A percentile compares a stretch with the other conserved stretches of the same genome.
These are phyloP conservation scores for Rhododendron mucronatum DNA, from an alignment of 148 eudicot species.

Conservation along the genomic window DNA sequence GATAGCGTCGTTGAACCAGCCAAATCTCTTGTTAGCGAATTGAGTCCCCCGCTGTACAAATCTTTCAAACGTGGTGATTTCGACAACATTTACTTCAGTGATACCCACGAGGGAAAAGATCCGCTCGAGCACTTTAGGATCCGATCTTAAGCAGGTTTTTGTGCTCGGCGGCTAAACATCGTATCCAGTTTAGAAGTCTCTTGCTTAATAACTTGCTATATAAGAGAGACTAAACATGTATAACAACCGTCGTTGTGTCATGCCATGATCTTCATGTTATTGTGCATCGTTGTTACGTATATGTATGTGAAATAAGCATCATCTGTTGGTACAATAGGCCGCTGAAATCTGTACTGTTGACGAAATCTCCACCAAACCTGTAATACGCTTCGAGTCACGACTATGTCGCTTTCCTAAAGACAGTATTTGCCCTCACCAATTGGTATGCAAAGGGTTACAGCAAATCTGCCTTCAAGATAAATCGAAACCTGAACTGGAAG, in stretches of 20 bases:
- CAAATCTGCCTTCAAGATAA: no score
- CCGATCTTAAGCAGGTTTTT: background rate
- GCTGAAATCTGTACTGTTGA: no score
- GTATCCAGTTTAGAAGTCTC: background rate
- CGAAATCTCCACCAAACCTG: no score
- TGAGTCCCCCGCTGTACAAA: background rate
- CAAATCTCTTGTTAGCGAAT: background rate
- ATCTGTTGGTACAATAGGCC: no score
- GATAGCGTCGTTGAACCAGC: background rate
- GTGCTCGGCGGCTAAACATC: background rate
- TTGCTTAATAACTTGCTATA: background rate
- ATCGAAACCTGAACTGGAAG: no score
- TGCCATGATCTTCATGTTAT: background rate
- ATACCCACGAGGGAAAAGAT: background rate
- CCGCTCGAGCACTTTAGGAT: background rate
- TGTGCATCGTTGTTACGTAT: background rate
- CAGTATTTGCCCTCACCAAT: no score
- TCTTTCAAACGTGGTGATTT: background rate
- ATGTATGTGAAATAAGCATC: background rate
- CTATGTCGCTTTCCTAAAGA: no score
- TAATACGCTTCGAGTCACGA: no score
- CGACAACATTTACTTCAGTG: background rate
- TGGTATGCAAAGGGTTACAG: no score
- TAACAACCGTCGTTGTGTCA: background rate
- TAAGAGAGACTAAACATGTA: background rate